Base-by-base conservation (phyloP, 192 early-diverging fungal genomes). In the Mortierella antarctica region DNA sequence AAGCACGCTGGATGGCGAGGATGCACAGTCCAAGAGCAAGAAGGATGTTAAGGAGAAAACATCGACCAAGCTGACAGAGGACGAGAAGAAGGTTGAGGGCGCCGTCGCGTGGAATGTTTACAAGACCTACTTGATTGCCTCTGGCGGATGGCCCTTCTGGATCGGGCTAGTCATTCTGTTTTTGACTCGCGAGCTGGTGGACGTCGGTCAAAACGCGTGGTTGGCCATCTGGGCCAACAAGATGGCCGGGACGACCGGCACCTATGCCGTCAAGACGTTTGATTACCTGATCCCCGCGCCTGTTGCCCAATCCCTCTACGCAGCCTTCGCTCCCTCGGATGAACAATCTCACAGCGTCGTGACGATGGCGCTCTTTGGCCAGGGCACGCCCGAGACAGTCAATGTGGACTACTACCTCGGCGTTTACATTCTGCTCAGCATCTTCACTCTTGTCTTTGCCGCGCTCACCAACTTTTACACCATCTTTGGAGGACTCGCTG, bases 51-150 rank as follows among this genome's bases (percentile, higher is more conserved):
- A 88, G 67, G 20, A 20, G 60, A 86, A 76, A 65, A 82, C 66
- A 1, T 52, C 84, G 62, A 87, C 87, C n/a, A 83, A 90, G 69
- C 83, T 98, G 50, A 94, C 95, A 50, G 80, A 91, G 53, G 93
- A 94, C 10, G 98, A 99, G 79, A 92, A 95, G 75, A 88, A 91
- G 60, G 93, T 91, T 14, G 87, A 89, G 10, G 98, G 98, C 0
- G 86, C 88, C 58, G 97, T 99, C 59, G 83, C 86, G 40, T 87
- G 82, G 18, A 60, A 75, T 7, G 92, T 98, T 14, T 99, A 96
- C 88, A 74, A 91, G 21, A 83, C 86, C 15, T 99, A 98, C 74
- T 83, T 93, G 62, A 65, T 77, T 20, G 92, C 91, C 39, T 91
- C 92, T 41, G 93, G 93, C 23, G 82, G 89, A n/a, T 82, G 67